Conservation (phyloP, 2,329 filamentous ascomycete species). For the Boeremia lycopersici region DNA sequence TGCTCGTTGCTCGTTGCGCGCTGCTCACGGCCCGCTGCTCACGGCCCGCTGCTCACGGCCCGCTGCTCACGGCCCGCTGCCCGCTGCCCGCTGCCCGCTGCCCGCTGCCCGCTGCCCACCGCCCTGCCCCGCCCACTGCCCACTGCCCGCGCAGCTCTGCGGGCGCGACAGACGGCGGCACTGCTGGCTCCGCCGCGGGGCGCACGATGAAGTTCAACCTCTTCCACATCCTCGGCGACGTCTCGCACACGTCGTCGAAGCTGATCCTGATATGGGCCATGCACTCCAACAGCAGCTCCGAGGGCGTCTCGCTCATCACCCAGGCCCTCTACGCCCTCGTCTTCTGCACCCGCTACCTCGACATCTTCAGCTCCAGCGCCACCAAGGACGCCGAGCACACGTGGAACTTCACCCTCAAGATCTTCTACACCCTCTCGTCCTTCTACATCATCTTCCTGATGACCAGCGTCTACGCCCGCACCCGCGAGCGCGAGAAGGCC, state of each 20-base stretch:
- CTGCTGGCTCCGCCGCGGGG: not conserved
- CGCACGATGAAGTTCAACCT: constrained; percentile 49
- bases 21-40: no score
- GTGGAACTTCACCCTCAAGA: constrained; percentile 78
- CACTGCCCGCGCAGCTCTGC: no score
- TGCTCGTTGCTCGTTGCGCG: no score
- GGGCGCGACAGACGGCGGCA: not conserved
- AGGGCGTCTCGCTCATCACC: constrained; percentile 89
- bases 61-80: no score
- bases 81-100: no score
- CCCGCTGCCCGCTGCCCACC: no score
- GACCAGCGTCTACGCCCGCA: constrained; percentile 83
- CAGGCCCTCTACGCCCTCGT: constrained; percentile 86
- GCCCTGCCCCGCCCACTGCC: no score
- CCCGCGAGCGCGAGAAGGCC: constrained; percentile 87
- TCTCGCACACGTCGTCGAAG: constrained; percentile 86
- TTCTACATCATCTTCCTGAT: constrained; percentile 88
- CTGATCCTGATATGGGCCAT: constrained; percentile 90
- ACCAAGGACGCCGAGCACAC: constrained; percentile 40
- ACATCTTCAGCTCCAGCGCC: constrained; percentile 67
- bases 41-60: no score
- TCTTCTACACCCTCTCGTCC: constrained; percentile 84
- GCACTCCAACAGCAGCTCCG: constrained; percentile 83
- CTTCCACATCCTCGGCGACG: constrained; percentile 81
- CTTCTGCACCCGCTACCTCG: constrained; percentile 85